Evolutionary conservation across 768 basidiomycete species (phyloP), one percentile per base, ranked within the genome.

Genomic region (Phylloporus scabripes): DNA sequence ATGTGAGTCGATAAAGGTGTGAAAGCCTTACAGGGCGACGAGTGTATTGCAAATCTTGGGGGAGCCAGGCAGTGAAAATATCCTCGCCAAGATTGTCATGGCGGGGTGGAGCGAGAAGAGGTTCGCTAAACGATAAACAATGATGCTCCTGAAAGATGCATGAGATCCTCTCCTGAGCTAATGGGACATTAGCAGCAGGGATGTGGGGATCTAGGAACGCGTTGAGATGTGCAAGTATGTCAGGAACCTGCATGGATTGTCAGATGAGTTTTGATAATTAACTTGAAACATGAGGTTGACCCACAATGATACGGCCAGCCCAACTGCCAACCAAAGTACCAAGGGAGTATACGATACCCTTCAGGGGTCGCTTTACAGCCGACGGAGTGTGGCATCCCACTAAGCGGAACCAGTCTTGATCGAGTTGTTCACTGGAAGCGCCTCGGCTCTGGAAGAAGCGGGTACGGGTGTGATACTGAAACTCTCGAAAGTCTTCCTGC

Each of bases 31-130:
- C 74, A 44, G 69, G 52, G 28, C 55, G 56, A 37, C 64, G 64
- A 31, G 56, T 64, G 46, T 77, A 54, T 15, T 50, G 58, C 34
- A 66, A 20, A 29, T 70, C 65, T 55, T 55, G 61, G 38, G 78
- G 78, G 31, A 77, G 52, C 76, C 76, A 79, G 28, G 73, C 75
- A 49, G 74, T 77, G 29, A 76, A 63, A 43, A 76, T 52, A 54
- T 78, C 71, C 50, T 77, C 74, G 2, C 70, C 74, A n/a, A 52
- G 32, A 34, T 63, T 70, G 15, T 60, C 56, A 29, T 54, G 62
- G 51, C 71, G 69, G 2, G 60, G 49, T 6, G 73, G 72, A 31
- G 68, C 57, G 28, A 48, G 11, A 36, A 79, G 60, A 2, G 70
- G 71, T 32, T 69, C 66, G 33, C 69, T 61, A 7, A 71, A 69